These are phyloP conservation scores for Adansonia gregorii DNA, from an alignment of 441 rosid species.

Conservation along the genomic window DNA sequence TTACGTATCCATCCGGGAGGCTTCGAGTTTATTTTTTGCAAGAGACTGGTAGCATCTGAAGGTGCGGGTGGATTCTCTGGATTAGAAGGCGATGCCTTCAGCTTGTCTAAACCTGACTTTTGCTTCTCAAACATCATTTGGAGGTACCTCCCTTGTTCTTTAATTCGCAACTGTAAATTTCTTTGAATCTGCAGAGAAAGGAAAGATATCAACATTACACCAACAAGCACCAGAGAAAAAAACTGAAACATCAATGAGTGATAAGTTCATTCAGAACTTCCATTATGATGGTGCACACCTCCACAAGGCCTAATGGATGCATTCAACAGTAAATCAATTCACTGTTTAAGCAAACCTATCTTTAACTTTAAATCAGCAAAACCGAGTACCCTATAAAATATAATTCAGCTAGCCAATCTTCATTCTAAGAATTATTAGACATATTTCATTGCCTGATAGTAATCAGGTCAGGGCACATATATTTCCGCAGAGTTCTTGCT, in stretches of 20 bases:
- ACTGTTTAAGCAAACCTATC: neutral
- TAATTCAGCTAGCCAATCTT: neutral
- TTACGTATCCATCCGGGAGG: slow-evolving; percentile 39
- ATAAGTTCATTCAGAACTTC: slow-evolving; percentile 17
- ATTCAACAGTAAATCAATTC: neutral
- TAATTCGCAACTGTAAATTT: slow-evolving; percentile 86
- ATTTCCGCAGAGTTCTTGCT: neutral
- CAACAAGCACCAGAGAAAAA: neutral
- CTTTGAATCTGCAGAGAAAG: slow-evolving; percentile 74
- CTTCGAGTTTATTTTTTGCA: slow-evolving; percentile 36
- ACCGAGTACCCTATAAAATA: neutral
- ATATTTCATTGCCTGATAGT: neutral
- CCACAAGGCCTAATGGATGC: neutral
- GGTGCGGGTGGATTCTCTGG: slow-evolving; percentile 43
- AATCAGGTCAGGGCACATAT: neutral
- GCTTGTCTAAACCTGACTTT: slow-evolving; percentile 62
- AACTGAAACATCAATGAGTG: neutral
- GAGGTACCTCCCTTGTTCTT: slow-evolving; percentile 93
- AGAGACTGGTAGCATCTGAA: slow-evolving; percentile 37
- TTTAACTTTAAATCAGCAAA: neutral
- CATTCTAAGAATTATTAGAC: slow-evolving; percentile 9
- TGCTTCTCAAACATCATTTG: slow-evolving; percentile 98
- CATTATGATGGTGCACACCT: neutral
- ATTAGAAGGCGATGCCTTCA: slow-evolving; percentile 56
- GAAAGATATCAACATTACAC: slow-evolving; percentile 17